phyloP scores from a whole-genome alignment of 257 asterid species.

The Salvia splendens region DNA sequence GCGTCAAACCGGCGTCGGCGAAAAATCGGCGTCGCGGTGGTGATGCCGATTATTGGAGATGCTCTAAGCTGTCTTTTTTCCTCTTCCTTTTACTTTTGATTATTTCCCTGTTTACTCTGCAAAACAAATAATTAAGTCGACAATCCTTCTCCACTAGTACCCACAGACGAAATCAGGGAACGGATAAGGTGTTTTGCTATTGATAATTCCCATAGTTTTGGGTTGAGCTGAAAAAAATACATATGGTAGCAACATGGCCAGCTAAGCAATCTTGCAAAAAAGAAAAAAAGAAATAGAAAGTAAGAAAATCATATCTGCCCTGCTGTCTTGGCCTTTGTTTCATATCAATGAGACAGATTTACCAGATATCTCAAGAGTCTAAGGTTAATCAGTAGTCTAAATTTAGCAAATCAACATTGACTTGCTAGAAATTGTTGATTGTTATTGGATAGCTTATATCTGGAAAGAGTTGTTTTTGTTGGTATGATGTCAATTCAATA shows the following conservation, averaged over 20 bases:
- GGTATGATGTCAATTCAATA: neutral
- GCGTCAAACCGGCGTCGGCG: too few species aligned
- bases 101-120: neutral
- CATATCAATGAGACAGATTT: slow-evolving; percentile 8
- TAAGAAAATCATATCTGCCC: slow-evolving; percentile 4
- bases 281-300: neutral
- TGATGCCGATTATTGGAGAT: too few species aligned
- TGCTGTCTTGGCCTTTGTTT: neutral
- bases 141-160: neutral
- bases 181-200: neutral
- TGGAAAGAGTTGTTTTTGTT: neutral
- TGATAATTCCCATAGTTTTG: slow-evolving; percentile 19
- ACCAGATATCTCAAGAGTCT: neutral
- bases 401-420: neutral
- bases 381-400: neutral
- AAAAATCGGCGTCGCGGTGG: too few species aligned
- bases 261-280: neutral
- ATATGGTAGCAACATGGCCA: neutral
- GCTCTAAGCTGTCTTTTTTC: too few species aligned
- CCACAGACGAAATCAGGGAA: neutral
- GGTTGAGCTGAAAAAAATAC: slow-evolving; percentile 1
- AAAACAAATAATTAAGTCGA: neutral
- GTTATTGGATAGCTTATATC: slow-evolving; percentile 1
- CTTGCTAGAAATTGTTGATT: neutral
- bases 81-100: neutral